Evolutionary conservation across 139 green algal species (phyloP).

Genomic region (Chlamydomonas incerta): DNA sequence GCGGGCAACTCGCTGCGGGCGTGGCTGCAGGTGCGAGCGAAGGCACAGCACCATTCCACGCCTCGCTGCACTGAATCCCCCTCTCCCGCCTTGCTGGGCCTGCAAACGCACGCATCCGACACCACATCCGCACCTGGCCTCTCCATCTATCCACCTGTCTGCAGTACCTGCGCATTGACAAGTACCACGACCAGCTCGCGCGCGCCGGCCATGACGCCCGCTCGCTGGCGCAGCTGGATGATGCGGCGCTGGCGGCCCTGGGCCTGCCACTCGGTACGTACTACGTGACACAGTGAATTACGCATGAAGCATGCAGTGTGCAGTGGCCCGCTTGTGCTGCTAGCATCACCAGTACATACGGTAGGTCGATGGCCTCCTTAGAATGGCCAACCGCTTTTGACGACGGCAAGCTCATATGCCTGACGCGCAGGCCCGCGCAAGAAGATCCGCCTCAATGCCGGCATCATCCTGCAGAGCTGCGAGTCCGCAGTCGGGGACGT

Average conservation of each 20-base stretch:
- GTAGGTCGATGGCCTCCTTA: too few relatives aligned
- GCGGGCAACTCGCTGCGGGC: not conserved
- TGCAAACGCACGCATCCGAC: too few relatives aligned
- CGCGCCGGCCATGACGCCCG: not conserved
- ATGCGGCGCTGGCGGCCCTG: conserved; percentile 23
- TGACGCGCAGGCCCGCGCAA: conserved; percentile 21
- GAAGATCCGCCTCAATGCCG: conserved; percentile 34
- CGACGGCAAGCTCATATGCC: not conserved
- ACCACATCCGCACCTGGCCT: too few relatives aligned
- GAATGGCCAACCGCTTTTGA: too few relatives aligned
- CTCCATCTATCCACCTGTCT: too few relatives aligned
- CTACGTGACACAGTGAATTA: too few relatives aligned
- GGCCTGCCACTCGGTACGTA: conserved; percentile 21
- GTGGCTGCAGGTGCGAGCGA: conserved; percentile 9
- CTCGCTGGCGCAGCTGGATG: not conserved
- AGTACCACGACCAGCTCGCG: not conserved
- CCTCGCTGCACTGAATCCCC: too few relatives aligned
- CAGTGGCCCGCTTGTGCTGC: too few relatives aligned
- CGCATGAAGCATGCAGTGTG: not conserved
- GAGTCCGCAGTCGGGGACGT: not conserved
- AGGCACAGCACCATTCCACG: too few relatives aligned
- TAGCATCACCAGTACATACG: too few relatives aligned
- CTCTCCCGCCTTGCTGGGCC: too few relatives aligned
- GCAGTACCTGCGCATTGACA: conserved; percentile 34
- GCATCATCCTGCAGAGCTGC: conserved; percentile 30